Conservation (phyloP, 2,329 filamentous ascomycete genomes). For the Verruconis gallopava region DNA sequence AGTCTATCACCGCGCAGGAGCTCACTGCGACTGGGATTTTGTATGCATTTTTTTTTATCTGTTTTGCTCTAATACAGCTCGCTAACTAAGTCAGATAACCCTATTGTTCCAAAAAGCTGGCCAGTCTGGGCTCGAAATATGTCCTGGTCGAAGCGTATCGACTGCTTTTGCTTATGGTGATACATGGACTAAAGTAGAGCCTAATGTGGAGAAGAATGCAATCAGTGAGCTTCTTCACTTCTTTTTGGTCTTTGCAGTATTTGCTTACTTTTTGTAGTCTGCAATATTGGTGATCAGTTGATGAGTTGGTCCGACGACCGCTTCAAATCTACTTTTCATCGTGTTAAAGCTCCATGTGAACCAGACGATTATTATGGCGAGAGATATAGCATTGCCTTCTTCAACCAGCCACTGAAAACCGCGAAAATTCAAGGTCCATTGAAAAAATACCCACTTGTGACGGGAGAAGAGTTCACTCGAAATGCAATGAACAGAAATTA, state of each 20-base stretch:
- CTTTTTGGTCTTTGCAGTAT: background rate
- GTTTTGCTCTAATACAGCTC: too few relatives aligned
- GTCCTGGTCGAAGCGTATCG: slow-evolving; percentile 47
- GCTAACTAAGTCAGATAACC: slow-evolving; percentile 24
- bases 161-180: slow-evolving; percentile 48
- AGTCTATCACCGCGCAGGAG: slow-evolving; percentile 46
- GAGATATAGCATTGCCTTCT: slow-evolving; percentile 53
- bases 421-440: slow-evolving; percentile 45
- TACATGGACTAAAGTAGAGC: slow-evolving; percentile 50
- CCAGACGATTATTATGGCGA: slow-evolving; percentile 42
- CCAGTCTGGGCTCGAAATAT: slow-evolving; percentile 51
- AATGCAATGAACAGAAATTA: slow-evolving; percentile 45
- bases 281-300: slow-evolving; percentile 53
- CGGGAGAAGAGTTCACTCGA: slow-evolving; percentile 46
- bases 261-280: slow-evolving; percentile 41
- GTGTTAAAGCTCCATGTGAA: slow-evolving; percentile 48
- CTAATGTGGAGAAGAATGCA: slow-evolving; percentile 18
- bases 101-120: slow-evolving; percentile 49
- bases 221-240: background rate
- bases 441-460: slow-evolving; percentile 50
- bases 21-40: slow-evolving; percentile 47
- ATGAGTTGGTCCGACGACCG: slow-evolving; percentile 57
- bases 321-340: slow-evolving; percentile 54
- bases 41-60: too few relatives aligned
- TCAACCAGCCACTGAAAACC: slow-evolving; percentile 50